Evolutionary conservation across 176 grass and related monocot genomes (phyloP), one percentile per base, ranked within the genome.

Genomic region (Oryza glumipatula): DNA sequence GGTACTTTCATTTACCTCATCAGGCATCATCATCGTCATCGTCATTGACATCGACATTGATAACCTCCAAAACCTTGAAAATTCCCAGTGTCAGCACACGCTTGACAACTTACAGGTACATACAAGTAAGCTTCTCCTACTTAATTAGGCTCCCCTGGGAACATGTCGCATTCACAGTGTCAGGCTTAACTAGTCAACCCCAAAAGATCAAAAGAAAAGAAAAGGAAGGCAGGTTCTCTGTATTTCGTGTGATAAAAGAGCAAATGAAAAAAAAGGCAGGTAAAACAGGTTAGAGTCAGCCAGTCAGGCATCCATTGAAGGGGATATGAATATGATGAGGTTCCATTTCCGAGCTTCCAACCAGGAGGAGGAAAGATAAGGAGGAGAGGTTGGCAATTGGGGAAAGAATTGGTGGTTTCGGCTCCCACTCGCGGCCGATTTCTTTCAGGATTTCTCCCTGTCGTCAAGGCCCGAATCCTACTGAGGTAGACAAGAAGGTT

Each of bases 391-490:
- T 3, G 11, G 16, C 49, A 36, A 71, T 16, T 49, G 46, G 10
- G 76, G 44, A 60, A 56, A 70, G 44, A 60, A 56, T 38, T 88
- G 74, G 52, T 11, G 67, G 49, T 16, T 22, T 44, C 11, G 87
- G 63, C 70, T 44, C 43, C 43, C 43, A 44, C 43, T 44, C 9
- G 36, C 72, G 26, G 28, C 69, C 67, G 14, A 52, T 52, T 52
- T 52, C 49, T 52, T 52, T 52, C 49, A 52, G 49, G 35, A 39
- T n/a, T 74, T 44, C 73, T 39, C 67, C 67, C 30, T 75, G 82
- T 80, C 73, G 83, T 85, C 38, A 68, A 46, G 78, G 58, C 3
- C 80, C 30, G 79, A 86, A 65, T 90, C 79, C 36, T 43, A 14
- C 54, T 64, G 46, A 60, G 5, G 67, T 80, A 60, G 45, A 35